Base-by-base conservation (phyloP, 306 rosid species). In the Glycine latifolia region DNA sequence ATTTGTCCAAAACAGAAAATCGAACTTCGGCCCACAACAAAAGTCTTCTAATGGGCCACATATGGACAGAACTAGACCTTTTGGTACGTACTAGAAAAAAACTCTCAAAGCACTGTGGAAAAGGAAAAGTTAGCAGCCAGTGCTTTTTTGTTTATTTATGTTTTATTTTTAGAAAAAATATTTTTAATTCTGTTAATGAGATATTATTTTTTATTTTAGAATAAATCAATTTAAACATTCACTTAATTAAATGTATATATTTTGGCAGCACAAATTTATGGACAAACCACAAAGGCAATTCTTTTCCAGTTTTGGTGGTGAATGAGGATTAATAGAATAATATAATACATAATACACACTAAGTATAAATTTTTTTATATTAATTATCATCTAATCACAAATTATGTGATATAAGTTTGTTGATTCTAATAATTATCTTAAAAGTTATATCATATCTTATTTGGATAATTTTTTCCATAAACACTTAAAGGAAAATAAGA, bases 11-110 rank as follows among this genome's bases (percentile, higher is more conserved):
- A 20, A 20, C 1, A 20, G 20, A 20, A 20, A 20, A 20, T 14
- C n/a, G 14, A 65, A 50, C 20, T 67, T 52, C 55, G 15, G 82
- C 75, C 82, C 82, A 78, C 68, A 6, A 67, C 47, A 26, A 41
- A 41, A 67, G 53, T 35, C 16, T 16, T 65, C 20, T 10, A 63
- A 67, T 54, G 67, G 69, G 82, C 49, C 56, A 52, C 20, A 63
- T n/a, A 10, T 8, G n/a, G 35, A 67, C 54, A 43, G 4, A 44
- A 0, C 71, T 3, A 67, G 8, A 73, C 26, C 47, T 43, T 74
- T 74, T 37, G 6, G 7, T 35, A 26, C 20, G 17, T 47, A 49
- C 16, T 0, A 69, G 0, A 9, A 69, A 46, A 47, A 68, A 2
- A 16, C 54, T 46, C 5, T 4, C 13, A 12, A 49, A 33, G 48